These are phyloP conservation scores for Candida quercuum DNA, from an alignment of 805 yeast genomes.

Conservation along the genomic window DNA sequence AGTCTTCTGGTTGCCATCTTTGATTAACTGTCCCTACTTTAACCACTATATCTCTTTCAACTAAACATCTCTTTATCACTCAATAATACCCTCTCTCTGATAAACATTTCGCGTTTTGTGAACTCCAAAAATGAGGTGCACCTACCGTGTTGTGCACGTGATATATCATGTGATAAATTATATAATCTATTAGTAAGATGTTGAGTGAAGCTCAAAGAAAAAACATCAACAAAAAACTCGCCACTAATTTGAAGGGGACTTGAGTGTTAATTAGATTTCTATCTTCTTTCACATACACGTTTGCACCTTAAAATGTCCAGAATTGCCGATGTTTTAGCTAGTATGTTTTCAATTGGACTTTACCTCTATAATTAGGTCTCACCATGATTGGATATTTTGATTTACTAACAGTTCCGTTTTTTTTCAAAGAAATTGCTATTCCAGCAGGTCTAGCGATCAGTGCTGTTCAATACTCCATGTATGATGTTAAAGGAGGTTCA, in stretches of 20 bases:
- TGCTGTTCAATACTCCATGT: slow-evolving; percentile 77
- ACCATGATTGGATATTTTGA: too few species aligned
- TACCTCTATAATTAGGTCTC: too few species aligned
- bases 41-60: too few species aligned
- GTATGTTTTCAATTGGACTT: slow-evolving; percentile 7
- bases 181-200: background rate
- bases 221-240: slow-evolving; percentile 1
- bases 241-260: background rate
- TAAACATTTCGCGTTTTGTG: background rate
- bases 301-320: slow-evolving; percentile 29
- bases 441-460: slow-evolving; percentile 68
- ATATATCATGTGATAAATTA: background rate
- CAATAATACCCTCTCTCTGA: too few species aligned
- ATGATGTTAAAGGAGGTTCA: slow-evolving; percentile 93
- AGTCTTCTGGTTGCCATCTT: slow-evolving; percentile 29
- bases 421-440: slow-evolving; percentile 42
- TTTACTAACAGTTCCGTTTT: slow-evolving; percentile 22
- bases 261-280: background rate
- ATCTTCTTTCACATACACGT: background rate
- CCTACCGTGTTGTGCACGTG: background rate
- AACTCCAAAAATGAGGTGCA: too few species aligned
- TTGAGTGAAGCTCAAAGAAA: background rate
- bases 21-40: too few species aligned
- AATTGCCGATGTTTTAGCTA: slow-evolving; percentile 34
- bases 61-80: too few species aligned